These are phyloP conservation scores for Chaetomium globosum DNA, from an alignment of 2,329 filamentous ascomycete species.

Conservation along the genomic window DNA sequence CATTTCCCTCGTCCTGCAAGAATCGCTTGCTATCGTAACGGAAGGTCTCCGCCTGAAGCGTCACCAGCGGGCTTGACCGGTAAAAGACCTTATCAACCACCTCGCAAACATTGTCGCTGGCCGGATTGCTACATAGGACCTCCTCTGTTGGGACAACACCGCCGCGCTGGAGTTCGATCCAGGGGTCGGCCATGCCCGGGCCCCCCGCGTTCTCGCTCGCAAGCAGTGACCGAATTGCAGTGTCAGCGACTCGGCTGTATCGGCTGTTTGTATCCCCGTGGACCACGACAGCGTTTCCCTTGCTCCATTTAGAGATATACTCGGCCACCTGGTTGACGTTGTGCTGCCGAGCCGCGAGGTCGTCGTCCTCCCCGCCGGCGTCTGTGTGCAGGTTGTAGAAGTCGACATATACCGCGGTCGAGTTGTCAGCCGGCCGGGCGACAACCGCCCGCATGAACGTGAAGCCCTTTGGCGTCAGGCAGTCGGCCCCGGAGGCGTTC, in stretches of 20 bases:
- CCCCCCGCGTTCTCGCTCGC: slow-evolving; percentile 46
- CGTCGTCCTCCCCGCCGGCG: slow-evolving; percentile 58
- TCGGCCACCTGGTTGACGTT: slow-evolving; percentile 63
- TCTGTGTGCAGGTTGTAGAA: slow-evolving; percentile 69
- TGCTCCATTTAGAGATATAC: slow-evolving; percentile 59
- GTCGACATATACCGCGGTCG: slow-evolving; percentile 55
- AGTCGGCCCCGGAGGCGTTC: slow-evolving; percentile 59
- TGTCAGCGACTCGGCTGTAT: slow-evolving; percentile 61
- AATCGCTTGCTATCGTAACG: slow-evolving; percentile 61
- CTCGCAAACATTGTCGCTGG: slow-evolving; percentile 57
- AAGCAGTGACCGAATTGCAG: slow-evolving; percentile 51
- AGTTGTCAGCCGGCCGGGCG: slow-evolving; percentile 44
- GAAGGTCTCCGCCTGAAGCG: slow-evolving; percentile 53
- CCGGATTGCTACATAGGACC: slow-evolving; percentile 60
- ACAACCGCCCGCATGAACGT: slow-evolving; percentile 64
- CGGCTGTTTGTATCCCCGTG: slow-evolving; percentile 68
- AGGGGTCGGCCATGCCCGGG: slow-evolving; percentile 57
- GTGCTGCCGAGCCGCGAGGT: slow-evolving; percentile 58
- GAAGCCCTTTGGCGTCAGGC: slow-evolving; percentile 70
- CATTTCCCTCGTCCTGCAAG: slow-evolving; percentile 57
- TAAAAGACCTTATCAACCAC: slow-evolving; percentile 69
- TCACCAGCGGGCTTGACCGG: slow-evolving; percentile 52
- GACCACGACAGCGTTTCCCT: slow-evolving; percentile 64
- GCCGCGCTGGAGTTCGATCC: slow-evolving; percentile 57
- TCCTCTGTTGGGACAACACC: slow-evolving; percentile 52